Conservation (phyloP, 257 asterid genomes). For the Galeopsis tetrahit region DNA sequence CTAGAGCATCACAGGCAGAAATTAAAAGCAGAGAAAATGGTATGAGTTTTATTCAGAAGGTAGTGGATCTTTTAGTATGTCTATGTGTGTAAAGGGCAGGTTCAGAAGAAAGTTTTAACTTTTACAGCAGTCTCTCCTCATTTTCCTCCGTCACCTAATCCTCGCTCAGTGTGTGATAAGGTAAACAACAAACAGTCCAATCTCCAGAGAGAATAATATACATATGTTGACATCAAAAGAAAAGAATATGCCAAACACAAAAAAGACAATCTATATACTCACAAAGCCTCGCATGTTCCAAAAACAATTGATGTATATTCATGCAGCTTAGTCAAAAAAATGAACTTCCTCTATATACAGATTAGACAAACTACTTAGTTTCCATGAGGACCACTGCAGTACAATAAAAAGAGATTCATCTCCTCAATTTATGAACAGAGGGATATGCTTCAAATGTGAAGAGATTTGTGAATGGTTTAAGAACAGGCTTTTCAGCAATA, state of each 20-base stretch:
- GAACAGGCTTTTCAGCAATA: slow-evolving; percentile 6
- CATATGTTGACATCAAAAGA: slow-evolving; percentile 5
- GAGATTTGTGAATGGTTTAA: not conserved
- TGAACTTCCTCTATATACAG: not conserved
- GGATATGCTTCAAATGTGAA: not conserved
- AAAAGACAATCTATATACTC: not conserved
- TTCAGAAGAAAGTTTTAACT: slow-evolving; percentile 24
- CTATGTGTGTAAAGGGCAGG: not conserved
- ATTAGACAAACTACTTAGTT: slow-evolving; percentile 12
- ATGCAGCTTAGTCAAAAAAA: not conserved
- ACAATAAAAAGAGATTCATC: slow-evolving; percentile 1
- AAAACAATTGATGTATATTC: not conserved
- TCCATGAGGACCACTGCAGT: not conserved
- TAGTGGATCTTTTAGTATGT: not conserved
- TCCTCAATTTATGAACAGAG: slow-evolving; percentile 5
- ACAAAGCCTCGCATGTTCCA: not conserved
- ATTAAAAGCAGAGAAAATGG: not conserved
- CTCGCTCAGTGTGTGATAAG: slow-evolving; percentile 9
- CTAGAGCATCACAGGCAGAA: not conserved
- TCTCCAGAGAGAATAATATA: slow-evolving; percentile 9
- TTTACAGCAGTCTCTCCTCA: slow-evolving; percentile 8
- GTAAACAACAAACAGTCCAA: slow-evolving; percentile 16
- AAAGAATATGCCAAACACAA: not conserved
- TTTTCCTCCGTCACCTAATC: slow-evolving; percentile 5
- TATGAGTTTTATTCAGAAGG: not conserved